Base-by-base conservation (phyloP, 2,329 filamentous ascomycete species). In the Ascochyta rabiei region DNA sequence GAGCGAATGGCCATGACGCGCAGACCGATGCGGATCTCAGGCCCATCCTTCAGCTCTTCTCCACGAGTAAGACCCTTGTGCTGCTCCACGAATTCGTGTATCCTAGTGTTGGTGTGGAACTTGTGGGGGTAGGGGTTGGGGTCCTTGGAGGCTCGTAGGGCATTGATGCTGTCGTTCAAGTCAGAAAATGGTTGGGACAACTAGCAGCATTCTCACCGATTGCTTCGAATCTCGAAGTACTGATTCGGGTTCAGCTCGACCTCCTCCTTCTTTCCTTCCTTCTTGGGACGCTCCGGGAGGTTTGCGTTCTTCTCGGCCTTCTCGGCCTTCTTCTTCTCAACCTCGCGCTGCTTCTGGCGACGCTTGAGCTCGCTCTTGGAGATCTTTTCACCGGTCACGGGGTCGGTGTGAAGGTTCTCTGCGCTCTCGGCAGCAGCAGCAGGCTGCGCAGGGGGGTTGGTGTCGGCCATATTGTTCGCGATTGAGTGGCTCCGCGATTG, bases 221-320 rank as follows among this genome's bases (percentile, higher is more conserved):
- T 21, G 16, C 35, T 38, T 60, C 95, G 90, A 74, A 98, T 96
- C 80, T 99, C 95, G 75, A 96, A 97, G 82, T 98, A 99, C 88
- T 90, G 88, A 74, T 90, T 91, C 39, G 88, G 87, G 64, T 86
- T 90, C 70, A 91, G 74, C 73, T 96, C 89, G 19, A 80, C 80
- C n/a, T 68, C 63, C 31, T 88, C 81, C 66, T 86, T 84, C 79
- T 88, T 87, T 18, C 48, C 48, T 68, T 81, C 81, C 60, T 82
- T 79, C 66, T 83, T 82, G 39, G 85, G 79, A 62, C 82, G 81
- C 35, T 84, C 82, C 31, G 85, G 81, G 56, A 86, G 82, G 45
- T 85, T 30, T 13, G 28, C 28, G 28, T 30, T 30, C 28, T 30
- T 82, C 47, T 90, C 89, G 24, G 87, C 89, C 83, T 91, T 93